These are phyloP conservation scores for Cyclotella choctawhatcheeana DNA, from an alignment of 108 stramenopile genomes.

Conservation along the genomic window DNA sequence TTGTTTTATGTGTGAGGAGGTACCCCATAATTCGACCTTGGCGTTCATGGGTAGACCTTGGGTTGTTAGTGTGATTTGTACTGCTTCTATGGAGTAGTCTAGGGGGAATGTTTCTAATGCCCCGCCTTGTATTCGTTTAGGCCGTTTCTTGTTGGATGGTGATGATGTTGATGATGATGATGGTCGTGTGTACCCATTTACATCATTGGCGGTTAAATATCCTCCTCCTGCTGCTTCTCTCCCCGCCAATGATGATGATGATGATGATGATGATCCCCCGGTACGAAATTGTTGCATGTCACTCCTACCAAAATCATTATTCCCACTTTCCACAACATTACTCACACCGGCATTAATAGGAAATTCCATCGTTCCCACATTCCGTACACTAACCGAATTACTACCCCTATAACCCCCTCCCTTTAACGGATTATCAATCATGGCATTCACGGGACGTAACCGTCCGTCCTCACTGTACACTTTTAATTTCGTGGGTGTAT, in stretches of 20 bases:
- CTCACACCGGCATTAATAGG: conserved; percentile 40
- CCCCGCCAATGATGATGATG: too few relatives aligned
- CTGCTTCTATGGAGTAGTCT: conserved; percentile 43
- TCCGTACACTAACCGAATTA: conserved; percentile 46
- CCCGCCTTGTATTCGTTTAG: conserved; percentile 45
- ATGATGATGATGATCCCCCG: conserved; percentile 6
- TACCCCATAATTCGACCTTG: conserved; percentile 51
- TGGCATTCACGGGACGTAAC: conserved; percentile 41
- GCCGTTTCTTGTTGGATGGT: conserved; percentile 12
- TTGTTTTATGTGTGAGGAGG: conserved; percentile 38
- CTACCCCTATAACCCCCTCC: conserved; percentile 18
- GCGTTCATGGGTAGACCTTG: conserved; percentile 54
- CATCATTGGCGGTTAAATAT: conserved; percentile 24
- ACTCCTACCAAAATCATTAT: neutral
- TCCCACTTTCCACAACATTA: conserved; percentile 14
- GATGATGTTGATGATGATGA: conserved; percentile 17
- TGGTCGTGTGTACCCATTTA: conserved; percentile 26
- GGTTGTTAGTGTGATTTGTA: conserved; percentile 41
- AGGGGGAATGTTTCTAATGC: conserved; percentile 43
- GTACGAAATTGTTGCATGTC: neutral
- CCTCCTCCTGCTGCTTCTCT: conserved; percentile 31
- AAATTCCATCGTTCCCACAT: conserved; percentile 54
- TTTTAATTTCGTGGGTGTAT: conserved; percentile 48
- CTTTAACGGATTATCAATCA: conserved; percentile 36
- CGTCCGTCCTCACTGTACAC: conserved; percentile 59